phyloP scores from a whole-genome alignment of 2,329 filamentous ascomycete genomes.

The Ceratocystis destructans region DNA sequence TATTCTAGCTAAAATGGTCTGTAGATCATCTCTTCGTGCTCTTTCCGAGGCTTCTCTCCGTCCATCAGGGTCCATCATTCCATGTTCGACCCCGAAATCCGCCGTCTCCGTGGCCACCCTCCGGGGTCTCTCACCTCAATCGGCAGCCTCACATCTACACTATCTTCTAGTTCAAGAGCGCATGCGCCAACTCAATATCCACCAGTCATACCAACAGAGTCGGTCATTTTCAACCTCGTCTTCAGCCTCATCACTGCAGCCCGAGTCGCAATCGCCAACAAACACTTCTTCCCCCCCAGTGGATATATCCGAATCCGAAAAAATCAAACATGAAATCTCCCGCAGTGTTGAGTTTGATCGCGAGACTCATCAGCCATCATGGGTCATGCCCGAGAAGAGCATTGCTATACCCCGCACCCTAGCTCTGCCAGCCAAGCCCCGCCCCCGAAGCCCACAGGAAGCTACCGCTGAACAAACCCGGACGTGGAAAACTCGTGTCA shows the following conservation, averaged over 20 bases:
- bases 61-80: neutral
- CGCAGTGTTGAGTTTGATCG: conserved; percentile 17
- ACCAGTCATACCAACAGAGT: neutral
- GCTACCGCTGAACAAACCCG: conserved; percentile 13
- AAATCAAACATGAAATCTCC: conserved; percentile 15
- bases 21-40: conserved; percentile 13
- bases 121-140: conserved; percentile 5
- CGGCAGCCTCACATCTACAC: conserved; percentile 3
- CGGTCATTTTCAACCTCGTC: conserved; percentile 6
- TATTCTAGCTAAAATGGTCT: neutral
- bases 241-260: neutral
- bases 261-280: neutral
- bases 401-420: neutral
- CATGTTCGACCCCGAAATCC: neutral
- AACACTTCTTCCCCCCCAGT: neutral
- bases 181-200: conserved; percentile 7
- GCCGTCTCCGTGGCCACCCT: neutral
- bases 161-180: conserved; percentile 13
- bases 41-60: conserved; percentile 16
- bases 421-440: conserved; percentile 10
- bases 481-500: neutral
- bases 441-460: neutral
- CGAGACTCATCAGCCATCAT: conserved; percentile 16
- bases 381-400: conserved; percentile 16
- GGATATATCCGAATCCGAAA: conserved; percentile 6